Evolutionary conservation across 148 eudicot species (phyloP), one percentile per base, ranked within the genome.

Genomic region (Rhododendron henanense): DNA sequence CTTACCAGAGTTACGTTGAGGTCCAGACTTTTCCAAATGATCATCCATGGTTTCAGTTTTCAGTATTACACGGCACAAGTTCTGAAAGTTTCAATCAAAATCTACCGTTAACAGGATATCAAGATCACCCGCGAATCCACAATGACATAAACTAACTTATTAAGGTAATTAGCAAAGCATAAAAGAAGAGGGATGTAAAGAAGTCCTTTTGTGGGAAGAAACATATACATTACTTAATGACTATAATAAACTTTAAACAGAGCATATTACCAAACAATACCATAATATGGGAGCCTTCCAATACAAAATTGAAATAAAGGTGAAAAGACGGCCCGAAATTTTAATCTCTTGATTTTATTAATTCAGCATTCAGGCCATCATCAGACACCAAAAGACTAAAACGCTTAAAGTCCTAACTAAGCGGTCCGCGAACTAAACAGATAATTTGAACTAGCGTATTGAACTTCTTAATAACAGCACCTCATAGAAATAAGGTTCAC

Each of bases 1-100:
- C 82, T 88, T 81, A n/a, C 44, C 61, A 78, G 79, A 79, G 77
- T 86, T 88, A 35, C 48, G 53, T 10, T 39, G 61, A 19, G 76
- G 57, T 77, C 76, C 76, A 19, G 83, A 81, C 81, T 45, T 69
- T 16, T 87, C 85, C 44, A 73, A 79, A 51, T 74, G n/a, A 73
- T 69, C 74, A 67, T 85, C 89, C 19, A 83, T 67, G n/a, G 86
- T 47, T 79, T 87, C 88, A 57, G 86, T 59, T 74, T 86, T 90
- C 11, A 50, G 65, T 69, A 79, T 55, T 71, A 61, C 78, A 84
- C 78, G 83, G 18, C 84, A 87, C 61, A 86, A 79, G 31, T 87
- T 87, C 92, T 90, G 69, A 81, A 83, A 84, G 71, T 45, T 44
- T 11, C 33, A 86, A 77, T 75, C 44, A 45, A 28, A 55, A 79